These are phyloP conservation scores for Benincasa hispida DNA, from an alignment of 306 rosid species.

Conservation along the genomic window DNA sequence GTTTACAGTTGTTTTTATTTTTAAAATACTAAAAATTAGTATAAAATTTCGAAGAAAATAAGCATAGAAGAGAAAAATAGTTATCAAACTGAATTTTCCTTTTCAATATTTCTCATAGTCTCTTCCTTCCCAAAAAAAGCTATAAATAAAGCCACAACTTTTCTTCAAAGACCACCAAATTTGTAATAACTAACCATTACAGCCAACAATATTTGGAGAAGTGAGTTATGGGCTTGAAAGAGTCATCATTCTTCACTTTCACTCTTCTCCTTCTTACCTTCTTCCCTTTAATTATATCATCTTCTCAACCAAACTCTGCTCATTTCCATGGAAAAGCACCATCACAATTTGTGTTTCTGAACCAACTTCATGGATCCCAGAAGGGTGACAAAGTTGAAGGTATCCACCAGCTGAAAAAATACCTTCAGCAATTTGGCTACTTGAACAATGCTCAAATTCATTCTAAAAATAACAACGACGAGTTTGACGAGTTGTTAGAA, in stretches of 20 bases:
- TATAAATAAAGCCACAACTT: not conserved
- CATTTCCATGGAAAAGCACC: not conserved
- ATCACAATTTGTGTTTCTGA: constrained; percentile 12
- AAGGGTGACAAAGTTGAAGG: constrained; percentile 12
- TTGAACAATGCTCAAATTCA: not conserved
- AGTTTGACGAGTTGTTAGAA: constrained; percentile 12
- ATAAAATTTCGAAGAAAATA: too few species aligned
- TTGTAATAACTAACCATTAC: not conserved
- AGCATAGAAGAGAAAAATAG: too few species aligned
- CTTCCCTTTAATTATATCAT: not conserved
- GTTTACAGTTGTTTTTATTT: too few species aligned
- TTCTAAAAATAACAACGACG: not conserved
- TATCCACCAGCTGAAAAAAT: constrained; percentile 2
- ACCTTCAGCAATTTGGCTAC: constrained; percentile 16
- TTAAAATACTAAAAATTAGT: too few species aligned
- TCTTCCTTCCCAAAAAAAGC: not conserved
- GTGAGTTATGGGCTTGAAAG: not conserved
- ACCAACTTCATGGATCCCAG: constrained; percentile 12
- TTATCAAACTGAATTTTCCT: not conserved
- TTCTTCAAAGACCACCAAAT: not conserved
- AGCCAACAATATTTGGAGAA: not conserved
- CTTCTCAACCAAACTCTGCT: not conserved
- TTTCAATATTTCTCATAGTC: not conserved
- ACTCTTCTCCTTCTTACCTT: not conserved
- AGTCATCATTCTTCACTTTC: not conserved